Base-by-base conservation (phyloP, 441 rosid genomes). In the Bruguiera hainesii region DNA sequence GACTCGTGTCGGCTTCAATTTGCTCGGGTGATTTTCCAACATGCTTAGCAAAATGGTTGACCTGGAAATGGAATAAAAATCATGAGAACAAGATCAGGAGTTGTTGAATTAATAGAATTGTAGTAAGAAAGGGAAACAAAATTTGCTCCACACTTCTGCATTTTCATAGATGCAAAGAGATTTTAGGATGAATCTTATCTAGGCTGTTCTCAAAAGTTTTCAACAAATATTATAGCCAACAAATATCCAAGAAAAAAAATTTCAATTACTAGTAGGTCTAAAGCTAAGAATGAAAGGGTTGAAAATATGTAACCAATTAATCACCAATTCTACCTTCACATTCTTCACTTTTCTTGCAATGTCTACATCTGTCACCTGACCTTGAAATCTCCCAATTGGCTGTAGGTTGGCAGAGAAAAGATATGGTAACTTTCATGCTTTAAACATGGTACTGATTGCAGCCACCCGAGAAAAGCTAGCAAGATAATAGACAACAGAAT, bases 331-430 rank as follows among this genome's bases (percentile, higher is more conserved):
- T 65, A 74, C 71, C 77, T 88, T 91, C 73, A 91, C 86, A 71
- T 79, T 85, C 59, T 63, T 87, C 66, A 86, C 79, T 86, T 88
- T 83, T 69, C 97, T 85, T 29, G 94, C 94, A 51, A 84, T 69
- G 19, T 94, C 93, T 21, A 91, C 76, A 85, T 85, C 97, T 37
- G 97, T 79, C 70, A 97, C 96, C 78, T 91, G 97, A 77, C 99
- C 98, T 84, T 88, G 92, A 83, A 91, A 88, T 79, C 92, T 87
- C 66, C 86, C 96, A 67, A 94, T 84, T 64, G 97, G 97, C 96
- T 91, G 85, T 73, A 79, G 65, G 79, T 57, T 72, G 75, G 65
- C 25, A 57, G 66, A 65, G 62, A 56, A 26, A 61, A 52, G 49
- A 74, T 39, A 46, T 29, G 2, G 26, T 8, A 4, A 11, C 35